Evolutionary conservation across 441 rosid genomes (phyloP).

Genomic region (Erodium trifolium): DNA sequence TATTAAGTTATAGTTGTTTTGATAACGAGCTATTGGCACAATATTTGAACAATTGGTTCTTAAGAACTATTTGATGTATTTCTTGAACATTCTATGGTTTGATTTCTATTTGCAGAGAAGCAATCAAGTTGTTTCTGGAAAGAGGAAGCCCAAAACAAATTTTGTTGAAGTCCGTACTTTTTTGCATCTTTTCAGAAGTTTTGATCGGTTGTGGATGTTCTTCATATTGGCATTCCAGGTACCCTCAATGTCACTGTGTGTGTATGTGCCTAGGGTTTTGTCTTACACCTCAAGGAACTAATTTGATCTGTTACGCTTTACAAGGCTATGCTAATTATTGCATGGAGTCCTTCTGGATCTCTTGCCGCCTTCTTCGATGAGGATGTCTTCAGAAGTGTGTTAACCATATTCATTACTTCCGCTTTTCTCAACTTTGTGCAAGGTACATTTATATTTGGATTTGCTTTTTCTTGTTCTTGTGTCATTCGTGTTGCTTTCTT

Average conservation of each 20-base stretch:
- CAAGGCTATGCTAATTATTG: conserved; percentile 94
- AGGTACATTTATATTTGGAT: conserved; percentile 35
- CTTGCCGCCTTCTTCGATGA: conserved; percentile 46
- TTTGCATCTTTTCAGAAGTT: conserved; percentile 88
- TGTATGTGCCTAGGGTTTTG: conserved; percentile 18
- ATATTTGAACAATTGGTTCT: not conserved
- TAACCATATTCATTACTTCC: conserved; percentile 83
- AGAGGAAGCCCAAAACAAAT: conserved; percentile 80
- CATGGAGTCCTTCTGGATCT: conserved; percentile 79
- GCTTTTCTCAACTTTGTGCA: conserved; percentile 81
- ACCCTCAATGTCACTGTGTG: conserved; percentile 17
- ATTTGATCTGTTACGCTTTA: conserved; percentile 18
- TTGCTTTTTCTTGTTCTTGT: conserved; percentile 3
- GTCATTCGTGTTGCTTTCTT: not conserved
- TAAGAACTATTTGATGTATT: not conserved
- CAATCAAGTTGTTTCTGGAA: conserved; percentile 42
- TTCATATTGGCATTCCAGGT: conserved; percentile 86
- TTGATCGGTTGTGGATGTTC: conserved; percentile 97
- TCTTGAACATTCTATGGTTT: not conserved
- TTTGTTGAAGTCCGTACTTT: conserved; percentile 99
- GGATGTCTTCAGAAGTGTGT: conserved; percentile 52
- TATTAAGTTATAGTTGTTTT: not conserved
- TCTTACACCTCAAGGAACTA: conserved; percentile 14
- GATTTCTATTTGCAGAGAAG: conserved; percentile 37
- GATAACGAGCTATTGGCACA: not conserved